These are phyloP conservation scores for Gymnopilus dilepis DNA, from an alignment of 768 basidiomycete species.

Conservation along the genomic window DNA sequence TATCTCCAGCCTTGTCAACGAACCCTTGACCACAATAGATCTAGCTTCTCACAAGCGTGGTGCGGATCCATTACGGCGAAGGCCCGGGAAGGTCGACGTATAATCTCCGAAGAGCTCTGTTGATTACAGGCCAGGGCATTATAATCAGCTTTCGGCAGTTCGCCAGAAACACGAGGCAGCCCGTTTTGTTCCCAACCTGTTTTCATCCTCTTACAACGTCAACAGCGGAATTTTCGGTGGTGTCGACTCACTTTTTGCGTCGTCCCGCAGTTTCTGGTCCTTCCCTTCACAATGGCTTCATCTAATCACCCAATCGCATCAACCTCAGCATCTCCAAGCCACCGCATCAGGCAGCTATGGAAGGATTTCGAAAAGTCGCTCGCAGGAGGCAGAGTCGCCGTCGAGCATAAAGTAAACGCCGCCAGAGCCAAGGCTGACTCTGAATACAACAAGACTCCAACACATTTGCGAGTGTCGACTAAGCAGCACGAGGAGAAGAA, in stretches of 20 bases:
- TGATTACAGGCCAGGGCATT: constrained; percentile 30
- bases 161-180: constrained; percentile 46
- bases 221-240: constrained; percentile 35
- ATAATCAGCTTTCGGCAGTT: constrained; percentile 39
- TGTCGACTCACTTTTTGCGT: constrained; percentile 38
- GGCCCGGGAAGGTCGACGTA: constrained; percentile 33
- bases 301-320: constrained; percentile 24
- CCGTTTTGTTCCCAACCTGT: constrained; percentile 41
- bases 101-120: constrained; percentile 24
- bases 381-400: constrained; percentile 10
- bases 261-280: constrained; percentile 22
- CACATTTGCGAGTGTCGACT: constrained; percentile 23
- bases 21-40: constrained; percentile 19
- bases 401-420: constrained; percentile 26
- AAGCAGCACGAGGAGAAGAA: constrained; percentile 38
- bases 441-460: constrained; percentile 35
- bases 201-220: constrained; percentile 33
- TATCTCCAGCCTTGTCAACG: constrained; percentile 5
- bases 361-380: constrained; percentile 22
- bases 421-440: constrained; percentile 31
- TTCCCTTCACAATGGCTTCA: constrained; percentile 24
- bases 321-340: constrained; percentile 12
- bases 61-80: constrained; percentile 38
- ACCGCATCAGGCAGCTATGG: constrained; percentile 26
- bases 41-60: constrained; percentile 16